Evolutionary conservation across 129 eudicot species (phyloP).

Genomic region (carrot (Daucus carota)): DH1_v3.0 NC_030387.2:29880501-29881000

Average conservation of each 20-base stretch:
- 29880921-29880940: constrained; percentile 3
- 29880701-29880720: constrained; percentile 4
- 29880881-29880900: neutral
- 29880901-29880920: neutral
- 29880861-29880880: neutral
- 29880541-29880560: neutral
- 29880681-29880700: neutral
- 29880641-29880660: neutral
- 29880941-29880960: neutral
- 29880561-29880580: neutral
- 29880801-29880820: constrained; percentile 6
- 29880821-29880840: constrained; percentile 1
- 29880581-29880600: neutral
- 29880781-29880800: neutral
- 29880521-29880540: neutral
- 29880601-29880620: neutral
- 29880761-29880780: neutral
- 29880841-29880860: neutral
- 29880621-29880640: neutral
- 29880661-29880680: neutral
- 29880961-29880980: neutral
- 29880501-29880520: neutral
- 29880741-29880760: constrained; percentile 3
- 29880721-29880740: neutral
- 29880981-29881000: neutral